Evolutionary conservation across 352 stramenopile genomes (phyloP).

Genomic region (Phytophthora cryptogea): DNA sequence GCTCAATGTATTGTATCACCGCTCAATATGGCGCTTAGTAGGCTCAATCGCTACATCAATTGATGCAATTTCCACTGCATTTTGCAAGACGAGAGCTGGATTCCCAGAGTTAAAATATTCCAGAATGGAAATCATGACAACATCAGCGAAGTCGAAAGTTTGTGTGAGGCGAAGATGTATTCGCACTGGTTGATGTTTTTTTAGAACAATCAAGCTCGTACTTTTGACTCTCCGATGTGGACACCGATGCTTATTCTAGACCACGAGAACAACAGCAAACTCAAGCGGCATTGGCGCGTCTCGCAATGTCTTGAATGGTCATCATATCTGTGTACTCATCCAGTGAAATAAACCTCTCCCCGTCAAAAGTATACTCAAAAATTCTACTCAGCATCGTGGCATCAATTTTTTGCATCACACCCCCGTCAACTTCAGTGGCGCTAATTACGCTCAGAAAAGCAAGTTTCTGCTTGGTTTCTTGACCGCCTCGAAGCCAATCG

Average conservation of each 20-base stretch:
- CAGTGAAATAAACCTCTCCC: slow-evolving; percentile 22
- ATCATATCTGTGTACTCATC: slow-evolving; percentile 35
- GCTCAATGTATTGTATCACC: no score
- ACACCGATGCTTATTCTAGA: not conserved
- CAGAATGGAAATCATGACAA: no score
- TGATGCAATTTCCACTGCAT: no score
- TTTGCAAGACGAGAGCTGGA: no score
- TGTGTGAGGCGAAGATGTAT: no score
- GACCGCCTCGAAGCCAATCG: slow-evolving; percentile 14
- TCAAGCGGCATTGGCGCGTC: slow-evolving; percentile 11
- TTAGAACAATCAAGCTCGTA: no score
- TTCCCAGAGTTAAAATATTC: no score
- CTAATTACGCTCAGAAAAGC: slow-evolving; percentile 26
- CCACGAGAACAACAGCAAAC: not conserved
- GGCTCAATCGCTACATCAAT: no score
- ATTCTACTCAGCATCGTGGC: slow-evolving; percentile 17
- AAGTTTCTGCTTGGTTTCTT: slow-evolving; percentile 15
- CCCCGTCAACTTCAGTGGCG: not conserved
- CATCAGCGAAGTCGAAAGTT: no score
- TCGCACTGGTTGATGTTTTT: no score
- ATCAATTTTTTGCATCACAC: slow-evolving; percentile 20
- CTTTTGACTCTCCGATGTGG: not conserved
- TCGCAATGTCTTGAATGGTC: slow-evolving; percentile 22
- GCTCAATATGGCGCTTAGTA: no score
- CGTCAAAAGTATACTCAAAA: slow-evolving; percentile 22